Evolutionary conservation across 2,329 filamentous ascomycete genomes (phyloP).

Genomic region (Paraconiothyrium brasiliense): DNA sequence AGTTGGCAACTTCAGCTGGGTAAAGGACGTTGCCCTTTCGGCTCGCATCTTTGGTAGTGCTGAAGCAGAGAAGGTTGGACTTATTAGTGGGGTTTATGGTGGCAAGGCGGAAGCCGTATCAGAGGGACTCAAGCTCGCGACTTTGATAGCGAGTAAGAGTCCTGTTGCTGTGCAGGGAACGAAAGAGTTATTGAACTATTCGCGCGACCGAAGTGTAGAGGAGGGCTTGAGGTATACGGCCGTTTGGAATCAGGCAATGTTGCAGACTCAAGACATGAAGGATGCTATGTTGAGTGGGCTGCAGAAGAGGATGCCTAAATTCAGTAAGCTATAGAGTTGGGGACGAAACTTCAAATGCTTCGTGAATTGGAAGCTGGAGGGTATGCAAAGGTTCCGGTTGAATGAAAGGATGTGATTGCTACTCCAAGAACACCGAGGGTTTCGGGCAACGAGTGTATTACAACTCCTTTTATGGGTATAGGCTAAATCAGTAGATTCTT

Average conservation of each 20-base stretch:
- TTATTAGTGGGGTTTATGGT: constrained; percentile 72
- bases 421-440: too few species aligned
- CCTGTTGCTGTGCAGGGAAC: constrained; percentile 88
- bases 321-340: constrained; percentile 76
- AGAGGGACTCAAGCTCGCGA: constrained; percentile 67
- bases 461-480: too few species aligned
- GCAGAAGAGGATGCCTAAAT: constrained; percentile 80
- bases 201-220: constrained; percentile 77
- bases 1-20: constrained; percentile 76
- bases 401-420: not conserved
- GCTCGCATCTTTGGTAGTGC: constrained; percentile 74
- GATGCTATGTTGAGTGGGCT: constrained; percentile 78
- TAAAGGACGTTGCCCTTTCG: constrained; percentile 79
- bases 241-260: constrained; percentile 84
- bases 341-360: not conserved
- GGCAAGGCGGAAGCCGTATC: constrained; percentile 69
- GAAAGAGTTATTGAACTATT: constrained; percentile 86
- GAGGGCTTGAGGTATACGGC: constrained; percentile 85
- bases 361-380: not conserved
- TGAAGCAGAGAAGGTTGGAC: constrained; percentile 75
- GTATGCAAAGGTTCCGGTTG: not conserved
- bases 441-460: too few species aligned
- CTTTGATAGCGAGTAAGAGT: constrained; percentile 78
- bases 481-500: too few species aligned
- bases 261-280: constrained; percentile 82